These are phyloP conservation scores for Potentilla sterilis DNA, from an alignment of 306 rosid genomes.

Conservation along the genomic window DNA sequence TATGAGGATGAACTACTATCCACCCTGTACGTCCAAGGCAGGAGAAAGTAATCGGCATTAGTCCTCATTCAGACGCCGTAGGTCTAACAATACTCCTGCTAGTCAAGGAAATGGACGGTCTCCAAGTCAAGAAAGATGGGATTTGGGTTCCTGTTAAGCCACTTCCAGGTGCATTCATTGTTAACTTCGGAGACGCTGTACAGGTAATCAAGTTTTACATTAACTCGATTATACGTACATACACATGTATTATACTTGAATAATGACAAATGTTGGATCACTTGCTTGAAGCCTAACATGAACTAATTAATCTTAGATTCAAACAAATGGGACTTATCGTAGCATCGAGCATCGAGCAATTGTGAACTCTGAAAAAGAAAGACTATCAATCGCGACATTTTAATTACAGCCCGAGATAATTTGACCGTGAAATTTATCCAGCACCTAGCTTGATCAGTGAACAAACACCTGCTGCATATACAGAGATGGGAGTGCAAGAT, in stretches of 20 bases:
- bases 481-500: not conserved
- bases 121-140: conserved; percentile 42
- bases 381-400: conserved; percentile 32
- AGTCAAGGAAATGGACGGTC: conserved; percentile 31
- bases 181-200: conserved; percentile 35
- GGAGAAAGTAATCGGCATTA: conserved; percentile 36
- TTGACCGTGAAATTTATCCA: conserved; percentile 19
- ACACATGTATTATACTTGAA: not conserved
- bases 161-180: conserved; percentile 25
- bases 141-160: conserved; percentile 33
- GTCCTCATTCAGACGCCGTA: conserved; percentile 40
- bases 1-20: conserved; percentile 50
- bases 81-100: conserved; percentile 42
- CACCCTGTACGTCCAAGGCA: conserved; percentile 52
- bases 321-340: conserved; percentile 26
- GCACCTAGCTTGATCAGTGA: conserved; percentile 21
- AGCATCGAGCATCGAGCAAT: conserved; percentile 36
- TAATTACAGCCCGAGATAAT: not conserved
- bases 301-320: not conserved
- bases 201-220: conserved; percentile 26
- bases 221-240: no score
- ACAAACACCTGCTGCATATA: conserved; percentile 26
- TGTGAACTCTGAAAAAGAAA: conserved; percentile 25
- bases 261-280: no score
- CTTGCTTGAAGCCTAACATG: no score